Evolutionary conservation across 2,329 filamentous ascomycete genomes (phyloP).

Genomic region (Aspergillus sp.): DNA sequence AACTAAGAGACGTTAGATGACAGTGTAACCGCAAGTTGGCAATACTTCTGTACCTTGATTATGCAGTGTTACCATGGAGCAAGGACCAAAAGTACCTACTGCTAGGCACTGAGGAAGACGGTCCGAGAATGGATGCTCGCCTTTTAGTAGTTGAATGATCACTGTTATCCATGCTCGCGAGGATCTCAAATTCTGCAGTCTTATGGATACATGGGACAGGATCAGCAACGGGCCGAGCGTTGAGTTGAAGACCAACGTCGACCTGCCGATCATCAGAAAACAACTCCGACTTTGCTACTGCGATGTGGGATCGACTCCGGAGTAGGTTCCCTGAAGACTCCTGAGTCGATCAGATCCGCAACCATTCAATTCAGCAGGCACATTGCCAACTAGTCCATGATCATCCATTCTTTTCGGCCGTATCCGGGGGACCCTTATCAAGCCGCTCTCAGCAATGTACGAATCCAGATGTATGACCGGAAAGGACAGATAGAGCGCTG

Average conservation of each 20-base stretch:
- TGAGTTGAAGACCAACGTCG: background rate
- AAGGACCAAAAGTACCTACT: background rate
- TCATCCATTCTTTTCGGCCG: background rate
- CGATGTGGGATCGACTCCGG: background rate
- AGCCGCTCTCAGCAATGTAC: background rate
- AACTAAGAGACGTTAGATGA: background rate
- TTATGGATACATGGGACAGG: background rate
- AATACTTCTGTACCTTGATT: background rate
- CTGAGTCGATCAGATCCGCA: background rate
- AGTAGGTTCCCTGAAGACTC: background rate
- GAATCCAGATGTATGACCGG: background rate
- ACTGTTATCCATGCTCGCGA: no score
- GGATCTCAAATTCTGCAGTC: background rate
- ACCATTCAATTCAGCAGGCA: background rate
- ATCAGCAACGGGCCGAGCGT: background rate
- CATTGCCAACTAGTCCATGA: background rate
- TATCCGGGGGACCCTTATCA: background rate
- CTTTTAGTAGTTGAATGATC: no score
- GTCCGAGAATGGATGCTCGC: background rate
- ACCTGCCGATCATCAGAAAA: background rate
- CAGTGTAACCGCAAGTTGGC: slow-evolving; percentile 1
- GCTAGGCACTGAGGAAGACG: background rate
- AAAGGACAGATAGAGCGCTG: background rate
- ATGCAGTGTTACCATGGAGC: background rate
- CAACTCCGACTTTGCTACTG: no score